Evolutionary conservation across 148 eudicot species (phyloP), one percentile per base, ranked within the genome.

Genomic region (Amaranthus hypochondriacus): DNA sequence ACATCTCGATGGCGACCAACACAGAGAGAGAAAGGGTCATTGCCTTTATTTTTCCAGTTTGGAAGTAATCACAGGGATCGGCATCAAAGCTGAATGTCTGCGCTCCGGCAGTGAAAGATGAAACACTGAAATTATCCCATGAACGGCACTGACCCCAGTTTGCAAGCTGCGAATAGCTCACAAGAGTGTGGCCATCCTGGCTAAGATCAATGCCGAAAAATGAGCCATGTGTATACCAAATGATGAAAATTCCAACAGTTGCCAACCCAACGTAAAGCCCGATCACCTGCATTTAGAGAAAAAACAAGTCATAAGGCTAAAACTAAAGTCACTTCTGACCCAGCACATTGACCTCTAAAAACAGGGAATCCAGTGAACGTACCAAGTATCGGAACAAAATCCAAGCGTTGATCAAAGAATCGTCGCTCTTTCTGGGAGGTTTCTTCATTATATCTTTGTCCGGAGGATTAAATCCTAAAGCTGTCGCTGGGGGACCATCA

Each of bases 401-500:
- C 90, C 97, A 92, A 8, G 94, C 77, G 83, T 81, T 89, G 78
- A 89, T 89, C 78, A 92, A 76, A 8, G 97, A 87, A 70, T 88
- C 97, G 51, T 89, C 89, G 67, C 97, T 92, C 84, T 85, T 85
- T 57, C 94, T 82, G 48, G 97, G 97, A 47, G 88, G 87, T 78
- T 92, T 92, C 82, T 85, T 89, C 97, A 92, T 92, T 53, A 92
- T 83, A 76, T 92, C 90, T 65, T 87, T 89, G 83, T 92, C 97
- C 28, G 97, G 92, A 75, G 97, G 94, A 85, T 92, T 92, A 72
- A 92, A 92, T 64, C 97, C 97, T 84, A 92, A 84, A 70, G 97
- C 97, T 60, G 94, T 92, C 3, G 97, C 97, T 57, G 97, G 97
- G 66, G 94, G 97, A 28, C 97, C 97, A 82, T 92, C 97, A 50